Conservation (phyloP, 768 basidiomycete genomes). For the Auriscalpium orientale region DNA sequence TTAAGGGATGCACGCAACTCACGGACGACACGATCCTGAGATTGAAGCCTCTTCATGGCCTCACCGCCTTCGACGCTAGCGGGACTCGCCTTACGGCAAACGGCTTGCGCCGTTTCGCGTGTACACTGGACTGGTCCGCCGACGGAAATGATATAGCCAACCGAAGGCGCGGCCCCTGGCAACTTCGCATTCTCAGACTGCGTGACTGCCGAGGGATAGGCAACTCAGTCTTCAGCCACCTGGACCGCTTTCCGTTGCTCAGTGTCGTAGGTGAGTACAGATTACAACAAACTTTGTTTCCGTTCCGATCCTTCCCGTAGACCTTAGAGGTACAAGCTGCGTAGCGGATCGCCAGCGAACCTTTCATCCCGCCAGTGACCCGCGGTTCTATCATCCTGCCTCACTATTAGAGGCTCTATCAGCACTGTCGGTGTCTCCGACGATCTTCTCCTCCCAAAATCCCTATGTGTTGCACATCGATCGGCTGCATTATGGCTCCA, state of each 20-base stretch:
- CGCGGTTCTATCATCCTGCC: constrained; percentile 10
- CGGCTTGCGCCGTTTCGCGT: constrained; percentile 45
- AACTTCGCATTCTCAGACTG: constrained; percentile 14
- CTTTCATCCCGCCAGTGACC: constrained; percentile 9
- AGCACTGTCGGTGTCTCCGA: not conserved
- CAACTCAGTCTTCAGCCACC: constrained; percentile 6
- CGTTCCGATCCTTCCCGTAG: not conserved
- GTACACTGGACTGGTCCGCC: constrained; percentile 35
- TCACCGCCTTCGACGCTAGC: constrained; percentile 61
- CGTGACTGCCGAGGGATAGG: constrained; percentile 8
- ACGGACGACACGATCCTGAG: constrained; percentile 47
- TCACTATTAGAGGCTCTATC: constrained; percentile 6
- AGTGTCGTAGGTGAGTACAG: constrained; percentile 10
- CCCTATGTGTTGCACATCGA: constrained; percentile 8
- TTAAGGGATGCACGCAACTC: constrained; percentile 47
- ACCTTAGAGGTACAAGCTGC: constrained; percentile 15
- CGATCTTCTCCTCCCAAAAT: constrained; percentile 8
- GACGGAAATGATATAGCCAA: constrained; percentile 19
- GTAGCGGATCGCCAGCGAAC: constrained; percentile 1
- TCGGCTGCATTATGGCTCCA: constrained; percentile 5
- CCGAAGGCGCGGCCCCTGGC: constrained; percentile 16
- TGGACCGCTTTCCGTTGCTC: constrained; percentile 13
- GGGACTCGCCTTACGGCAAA: constrained; percentile 42
- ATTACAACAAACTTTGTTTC: not conserved
- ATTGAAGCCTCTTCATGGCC: constrained; percentile 43